Evolutionary conservation across 192 early-diverging fungal species (phyloP).

Genomic region (Cladochytrium replicatum): DNA sequence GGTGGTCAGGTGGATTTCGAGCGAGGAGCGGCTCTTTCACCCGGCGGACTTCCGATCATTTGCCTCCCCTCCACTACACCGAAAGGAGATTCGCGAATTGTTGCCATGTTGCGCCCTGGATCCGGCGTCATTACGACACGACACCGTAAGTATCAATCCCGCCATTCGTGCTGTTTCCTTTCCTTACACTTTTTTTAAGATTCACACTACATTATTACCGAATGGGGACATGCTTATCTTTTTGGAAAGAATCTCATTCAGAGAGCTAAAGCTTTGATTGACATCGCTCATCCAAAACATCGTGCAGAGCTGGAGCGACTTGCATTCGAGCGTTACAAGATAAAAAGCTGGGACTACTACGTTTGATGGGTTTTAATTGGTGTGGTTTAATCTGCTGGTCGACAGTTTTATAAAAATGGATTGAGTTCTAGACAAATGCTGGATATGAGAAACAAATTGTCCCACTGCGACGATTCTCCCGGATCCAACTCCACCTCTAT

Average conservation of each 20-base stretch:
- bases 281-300: slow-evolving; percentile 40
- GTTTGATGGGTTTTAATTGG: too few species aligned
- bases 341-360: too few species aligned
- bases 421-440: too few species aligned
- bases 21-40: slow-evolving; percentile 34
- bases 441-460: too few species aligned
- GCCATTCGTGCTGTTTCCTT: background rate
- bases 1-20: slow-evolving; percentile 47
- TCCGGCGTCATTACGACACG: slow-evolving; percentile 39
- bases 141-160: slow-evolving; percentile 11
- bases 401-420: too few species aligned
- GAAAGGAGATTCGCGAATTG: slow-evolving; percentile 28
- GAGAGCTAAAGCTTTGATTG: slow-evolving; percentile 34
- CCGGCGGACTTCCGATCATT: slow-evolving; percentile 40
- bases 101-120: slow-evolving; percentile 21
- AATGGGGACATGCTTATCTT: slow-evolving; percentile 28
- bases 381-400: too few species aligned
- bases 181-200: slow-evolving; percentile 11
- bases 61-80: slow-evolving; percentile 30
- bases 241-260: slow-evolving; percentile 43
- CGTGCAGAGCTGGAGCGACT: slow-evolving; percentile 23
- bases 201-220: slow-evolving; percentile 39
- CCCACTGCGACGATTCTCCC: too few species aligned
- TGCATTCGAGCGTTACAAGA: slow-evolving; percentile 33
- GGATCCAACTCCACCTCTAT: too few species aligned